A percentile compares a stretch with the other conserved stretches of the same genome.
Conservation (phyloP, 768 basidiomycete species). For the Calocybe cyanea region DNA sequence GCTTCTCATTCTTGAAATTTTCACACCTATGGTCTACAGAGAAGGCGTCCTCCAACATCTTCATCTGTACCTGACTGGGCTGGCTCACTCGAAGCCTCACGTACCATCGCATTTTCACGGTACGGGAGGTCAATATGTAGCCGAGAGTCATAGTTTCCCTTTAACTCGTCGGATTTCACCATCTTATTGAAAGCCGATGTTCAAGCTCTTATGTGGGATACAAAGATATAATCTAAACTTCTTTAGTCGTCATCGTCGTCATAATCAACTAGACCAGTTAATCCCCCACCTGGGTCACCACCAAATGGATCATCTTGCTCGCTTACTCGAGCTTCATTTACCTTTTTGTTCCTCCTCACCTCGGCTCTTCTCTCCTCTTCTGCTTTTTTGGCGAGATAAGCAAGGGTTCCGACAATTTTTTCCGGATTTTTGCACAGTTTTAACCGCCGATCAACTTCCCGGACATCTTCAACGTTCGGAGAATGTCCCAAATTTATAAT, state of each 20-base stretch:
- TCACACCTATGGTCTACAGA: not conserved
- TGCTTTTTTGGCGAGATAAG: constrained; percentile 68
- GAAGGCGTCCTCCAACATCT: constrained; percentile 15
- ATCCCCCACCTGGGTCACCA: constrained; percentile 35
- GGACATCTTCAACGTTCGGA: constrained; percentile 80
- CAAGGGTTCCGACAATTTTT: constrained; percentile 87
- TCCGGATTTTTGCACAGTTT: constrained; percentile 93
- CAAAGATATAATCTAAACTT: not conserved
- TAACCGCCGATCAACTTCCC: constrained; percentile 84
- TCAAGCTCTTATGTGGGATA: constrained; percentile 3
- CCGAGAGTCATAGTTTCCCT: constrained; percentile 37
- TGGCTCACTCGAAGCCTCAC: constrained; percentile 61
- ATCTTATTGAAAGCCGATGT: constrained; percentile 4
- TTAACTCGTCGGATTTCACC: constrained; percentile 1
- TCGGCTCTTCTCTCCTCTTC: constrained; percentile 68
- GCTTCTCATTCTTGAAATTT: not conserved
- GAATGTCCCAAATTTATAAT: constrained; percentile 52
- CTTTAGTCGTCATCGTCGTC: constrained; percentile 46
- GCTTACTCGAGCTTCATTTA: constrained; percentile 39
- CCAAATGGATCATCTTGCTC: constrained; percentile 72
- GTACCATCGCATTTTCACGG: constrained; percentile 32
- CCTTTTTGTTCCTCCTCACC: constrained; percentile 66
- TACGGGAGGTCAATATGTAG: constrained; percentile 61
- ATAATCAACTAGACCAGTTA: constrained; percentile 44
- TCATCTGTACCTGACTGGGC: constrained; percentile 12